Conservation (phyloP, 768 basidiomycete genomes). For the Dacryopinax spathularia region DNA sequence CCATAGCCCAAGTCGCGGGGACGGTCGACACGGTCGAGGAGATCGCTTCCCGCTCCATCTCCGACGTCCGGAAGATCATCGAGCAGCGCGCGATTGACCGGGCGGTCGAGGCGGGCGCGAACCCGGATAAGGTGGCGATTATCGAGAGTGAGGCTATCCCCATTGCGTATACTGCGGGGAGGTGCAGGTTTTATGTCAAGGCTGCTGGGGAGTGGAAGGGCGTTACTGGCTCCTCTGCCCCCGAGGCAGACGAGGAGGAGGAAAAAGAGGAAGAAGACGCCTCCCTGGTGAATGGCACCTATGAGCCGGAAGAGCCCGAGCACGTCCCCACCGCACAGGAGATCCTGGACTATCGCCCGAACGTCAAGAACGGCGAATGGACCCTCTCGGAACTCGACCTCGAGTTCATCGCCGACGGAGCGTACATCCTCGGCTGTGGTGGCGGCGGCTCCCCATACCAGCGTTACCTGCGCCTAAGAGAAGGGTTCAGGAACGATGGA, state of each 20-base stretch:
- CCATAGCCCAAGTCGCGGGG: constrained; percentile 18
- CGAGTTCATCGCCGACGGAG: constrained; percentile 17
- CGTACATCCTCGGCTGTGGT: constrained; percentile 19
- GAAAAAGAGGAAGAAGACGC: background rate
- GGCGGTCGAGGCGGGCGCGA: constrained; percentile 18
- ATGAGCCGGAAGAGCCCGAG: background rate
- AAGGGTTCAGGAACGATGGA: constrained; percentile 14
- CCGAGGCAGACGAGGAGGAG: background rate
- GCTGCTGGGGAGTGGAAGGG: constrained; percentile 21
- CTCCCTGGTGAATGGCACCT: background rate
- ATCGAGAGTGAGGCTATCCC: constrained; percentile 20
- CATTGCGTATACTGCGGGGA: constrained; percentile 12
- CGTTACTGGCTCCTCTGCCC: background rate
- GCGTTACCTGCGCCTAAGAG: constrained; percentile 9
- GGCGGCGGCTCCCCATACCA: constrained; percentile 17
- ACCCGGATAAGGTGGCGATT: constrained; percentile 12
- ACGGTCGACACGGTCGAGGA: constrained; percentile 19
- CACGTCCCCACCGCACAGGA: constrained; percentile 8
- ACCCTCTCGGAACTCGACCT: constrained; percentile 16
- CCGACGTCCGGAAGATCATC: constrained; percentile 14
- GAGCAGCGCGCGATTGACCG: constrained; percentile 17
- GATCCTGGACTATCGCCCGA: constrained; percentile 14
- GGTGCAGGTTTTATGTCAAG: constrained; percentile 17
- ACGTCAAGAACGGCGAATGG: constrained; percentile 15
- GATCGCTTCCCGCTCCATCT: constrained; percentile 5